Evolutionary conservation across 2,329 filamentous ascomycete species (phyloP), one percentile per base, ranked within the genome.

Genomic region (Aspergillus luchuensis): DNA sequence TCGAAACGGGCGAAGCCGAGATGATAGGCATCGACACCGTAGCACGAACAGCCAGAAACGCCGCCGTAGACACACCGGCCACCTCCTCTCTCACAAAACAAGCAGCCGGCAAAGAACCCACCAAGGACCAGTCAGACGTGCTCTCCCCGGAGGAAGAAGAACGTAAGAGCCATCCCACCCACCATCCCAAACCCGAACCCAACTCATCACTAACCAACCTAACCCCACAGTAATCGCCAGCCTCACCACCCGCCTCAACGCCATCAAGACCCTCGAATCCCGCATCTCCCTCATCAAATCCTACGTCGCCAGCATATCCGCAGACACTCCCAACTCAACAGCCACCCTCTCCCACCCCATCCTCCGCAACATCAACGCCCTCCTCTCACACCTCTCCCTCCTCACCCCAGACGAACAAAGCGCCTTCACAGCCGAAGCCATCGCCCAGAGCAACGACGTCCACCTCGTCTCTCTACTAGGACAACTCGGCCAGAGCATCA

Each of bases 11-110:
- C 8, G 93, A 98, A 75, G 93, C 93, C 1, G 95, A 99, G 77
- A 97, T 97, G 92, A 98, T 99, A 66, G 91, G 91, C 67, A 91
- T 99, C 71, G 92, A 97, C 76, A 96, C 93, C 66, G 90, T 99
- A 19, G 93, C 94, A 0, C 88, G 89, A 56, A 91, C 91, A 41
- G 91, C 90, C 50, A 91, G 91, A 51, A 94, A 91, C 70, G 93
- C 92, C 23, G 88, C 87, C 33, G 80, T 86, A 23, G 74, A 78
- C 17, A 60, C 69, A 1, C 62, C 69, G 36, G 57, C 64, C 7
- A 43, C 67, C 49, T 53, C 65, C 56, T 53, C 61, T 41, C 48
- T 33, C 3, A 25, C 59, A 3, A 54, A 60, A 41, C 59, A 61
- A 65, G 30, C 7, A 57, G 48, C 54, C 64, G 70, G 65, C 48